These are phyloP conservation scores for Kluyveromyces siamensis DNA, from an alignment of 805 yeast species.

Conservation along the genomic window DNA sequence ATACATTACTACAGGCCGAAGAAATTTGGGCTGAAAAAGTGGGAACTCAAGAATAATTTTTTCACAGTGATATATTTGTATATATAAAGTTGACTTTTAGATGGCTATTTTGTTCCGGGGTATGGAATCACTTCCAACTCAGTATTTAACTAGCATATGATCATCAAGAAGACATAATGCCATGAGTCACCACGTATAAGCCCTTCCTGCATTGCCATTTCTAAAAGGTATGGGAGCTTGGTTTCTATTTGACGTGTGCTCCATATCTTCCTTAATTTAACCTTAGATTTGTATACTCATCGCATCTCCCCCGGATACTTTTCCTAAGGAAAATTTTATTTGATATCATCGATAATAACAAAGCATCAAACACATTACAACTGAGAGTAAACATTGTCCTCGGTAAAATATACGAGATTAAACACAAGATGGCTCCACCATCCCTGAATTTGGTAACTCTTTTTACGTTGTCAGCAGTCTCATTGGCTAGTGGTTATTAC, in stretches of 20 bases:
- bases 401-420: not conserved
- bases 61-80: not conserved
- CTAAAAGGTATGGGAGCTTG: no score
- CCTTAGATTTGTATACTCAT: no score
- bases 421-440: conserved; percentile 7
- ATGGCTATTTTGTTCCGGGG: not conserved
- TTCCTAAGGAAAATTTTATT: not conserved
- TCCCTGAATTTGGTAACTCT: conserved; percentile 11
- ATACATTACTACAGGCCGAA: conserved; percentile 90
- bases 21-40: conserved; percentile 51
- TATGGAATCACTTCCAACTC: not conserved
- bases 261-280: no score
- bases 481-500: conserved; percentile 24
- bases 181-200: no score
- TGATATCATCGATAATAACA: no score
- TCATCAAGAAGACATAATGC: no score
- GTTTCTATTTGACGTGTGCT: no score
- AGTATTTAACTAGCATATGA: no score
- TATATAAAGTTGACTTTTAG: not conserved
- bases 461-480: conserved; percentile 21
- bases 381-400: not conserved
- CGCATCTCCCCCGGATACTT: not conserved
- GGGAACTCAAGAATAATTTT: conserved; percentile 12
- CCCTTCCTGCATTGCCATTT: no score
- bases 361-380: not conserved